Percentiles rank a stretch among this genome's conserved stretches.
Conservation (phyloP, 2,329 filamentous ascomycete species). For the Rutstroemia sp. region DNA sequence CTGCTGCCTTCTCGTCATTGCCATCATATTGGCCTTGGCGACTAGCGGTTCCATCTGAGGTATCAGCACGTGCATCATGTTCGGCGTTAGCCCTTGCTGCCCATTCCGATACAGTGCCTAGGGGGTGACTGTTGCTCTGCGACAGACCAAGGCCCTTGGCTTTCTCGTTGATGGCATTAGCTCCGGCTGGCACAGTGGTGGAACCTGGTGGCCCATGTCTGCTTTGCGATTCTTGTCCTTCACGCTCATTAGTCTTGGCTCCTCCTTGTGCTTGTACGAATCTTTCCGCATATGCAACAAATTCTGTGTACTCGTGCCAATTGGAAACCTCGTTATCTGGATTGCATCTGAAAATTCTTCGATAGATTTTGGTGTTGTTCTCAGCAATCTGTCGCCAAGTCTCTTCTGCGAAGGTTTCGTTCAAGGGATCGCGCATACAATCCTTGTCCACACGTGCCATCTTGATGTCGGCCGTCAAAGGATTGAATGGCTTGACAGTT, state of each 20-base stretch:
- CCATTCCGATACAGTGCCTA: constrained; percentile 24
- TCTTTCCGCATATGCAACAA: constrained; percentile 60
- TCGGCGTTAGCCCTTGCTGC: constrained; percentile 20
- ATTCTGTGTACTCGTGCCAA: constrained; percentile 72
- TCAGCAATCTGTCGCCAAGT: constrained; percentile 81
- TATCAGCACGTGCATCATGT: constrained; percentile 15
- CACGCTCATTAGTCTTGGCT: constrained; percentile 26
- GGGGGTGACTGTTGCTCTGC: constrained; percentile 14
- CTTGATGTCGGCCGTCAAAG: constrained; percentile 59
- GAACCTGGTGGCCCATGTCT: constrained; percentile 28
- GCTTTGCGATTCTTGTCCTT: constrained; percentile 25
- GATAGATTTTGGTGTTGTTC: constrained; percentile 94
- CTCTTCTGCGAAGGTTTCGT: constrained; percentile 74
- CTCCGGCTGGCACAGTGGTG: not conserved
- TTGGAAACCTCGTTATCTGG: constrained; percentile 89
- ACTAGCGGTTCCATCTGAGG: constrained; percentile 10
- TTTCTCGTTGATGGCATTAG: constrained; percentile 12
- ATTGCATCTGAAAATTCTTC: constrained; percentile 92
- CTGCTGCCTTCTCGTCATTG: constrained; percentile 20
- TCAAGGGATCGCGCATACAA: constrained; percentile 89
- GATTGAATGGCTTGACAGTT: constrained; percentile 39
- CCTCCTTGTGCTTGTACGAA: constrained; percentile 48
- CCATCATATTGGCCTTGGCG: constrained; percentile 19
- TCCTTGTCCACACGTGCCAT: constrained; percentile 73
- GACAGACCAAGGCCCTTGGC: constrained; percentile 18